phyloP scores from a whole-genome alignment of 2,329 filamentous ascomycete species.

The Sordariomycetes sp. region DNA sequence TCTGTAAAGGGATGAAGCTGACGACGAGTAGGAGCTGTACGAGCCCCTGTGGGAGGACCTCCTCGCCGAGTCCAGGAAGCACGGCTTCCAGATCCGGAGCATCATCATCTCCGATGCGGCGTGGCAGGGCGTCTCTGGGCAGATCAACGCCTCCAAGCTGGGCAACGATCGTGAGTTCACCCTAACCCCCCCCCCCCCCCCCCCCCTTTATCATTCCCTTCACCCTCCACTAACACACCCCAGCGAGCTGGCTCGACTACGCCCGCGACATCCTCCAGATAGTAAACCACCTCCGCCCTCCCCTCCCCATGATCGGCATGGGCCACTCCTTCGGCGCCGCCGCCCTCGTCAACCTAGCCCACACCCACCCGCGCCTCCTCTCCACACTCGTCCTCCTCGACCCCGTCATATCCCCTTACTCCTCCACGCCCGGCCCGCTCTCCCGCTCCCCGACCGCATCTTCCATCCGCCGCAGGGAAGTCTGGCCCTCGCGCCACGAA shows the following conservation, averaged over 20 bases:
- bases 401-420: conserved; percentile 55
- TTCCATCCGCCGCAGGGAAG: conserved; percentile 62
- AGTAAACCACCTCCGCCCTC: conserved; percentile 66
- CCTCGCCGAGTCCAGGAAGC: conserved; percentile 36
- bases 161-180: conserved; percentile 67
- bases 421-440: conserved; percentile 3
- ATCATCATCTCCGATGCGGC: conserved; percentile 91
- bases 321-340: conserved; percentile 83
- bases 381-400: conserved; percentile 68
- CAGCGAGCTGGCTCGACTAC: conserved; percentile 78
- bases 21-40: conserved; percentile 58
- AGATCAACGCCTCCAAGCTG: conserved; percentile 61
- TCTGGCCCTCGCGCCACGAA: conserved; percentile 64
- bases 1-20: neutral
- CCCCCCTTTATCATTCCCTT: neutral
- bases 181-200: neutral
- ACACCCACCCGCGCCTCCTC: conserved; percentile 72
- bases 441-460: conserved; percentile 30
- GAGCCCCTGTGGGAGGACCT: conserved; percentile 87
- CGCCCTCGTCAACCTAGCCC: conserved; percentile 55
- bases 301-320: conserved; percentile 68
- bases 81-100: conserved; percentile 55
- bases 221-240: neutral
- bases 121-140: conserved; percentile 67
- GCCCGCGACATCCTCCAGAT: conserved; percentile 73